Evolutionary conservation across 306 rosid species (phyloP).

Genomic region (Carpinus viminea): DNA sequence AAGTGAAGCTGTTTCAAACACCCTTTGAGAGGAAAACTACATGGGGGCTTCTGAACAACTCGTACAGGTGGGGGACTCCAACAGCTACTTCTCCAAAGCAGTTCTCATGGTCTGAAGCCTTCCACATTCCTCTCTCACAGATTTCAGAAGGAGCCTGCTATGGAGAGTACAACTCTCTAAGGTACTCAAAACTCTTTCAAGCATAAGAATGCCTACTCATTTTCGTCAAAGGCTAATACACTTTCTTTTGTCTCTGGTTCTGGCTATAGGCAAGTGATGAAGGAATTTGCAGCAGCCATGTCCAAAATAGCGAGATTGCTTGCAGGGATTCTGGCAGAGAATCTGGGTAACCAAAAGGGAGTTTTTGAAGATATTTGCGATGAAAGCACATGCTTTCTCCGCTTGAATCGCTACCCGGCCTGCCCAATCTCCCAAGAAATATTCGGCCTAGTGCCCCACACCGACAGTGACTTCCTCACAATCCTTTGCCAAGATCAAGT

Average conservation of each 20-base stretch:
- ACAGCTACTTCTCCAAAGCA: constrained; percentile 67
- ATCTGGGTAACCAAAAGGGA: constrained; percentile 52
- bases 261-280: constrained; percentile 63
- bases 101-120: constrained; percentile 95
- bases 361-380: constrained; percentile 61
- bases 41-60: constrained; percentile 60
- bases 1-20: constrained; percentile 57
- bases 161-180: constrained; percentile 64
- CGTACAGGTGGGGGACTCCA: constrained; percentile 85
- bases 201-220: background rate
- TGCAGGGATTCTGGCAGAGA: constrained; percentile 67
- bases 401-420: constrained; percentile 78
- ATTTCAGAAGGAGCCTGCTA: constrained; percentile 64
- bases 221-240: constrained; percentile 13
- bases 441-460: constrained; percentile 82
- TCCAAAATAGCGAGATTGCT: constrained; percentile 59
- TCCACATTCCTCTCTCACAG: constrained; percentile 85
- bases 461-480: constrained; percentile 92
- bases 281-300: constrained; percentile 77
- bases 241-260: constrained; percentile 18
- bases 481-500: constrained; percentile 81
- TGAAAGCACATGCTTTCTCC: constrained; percentile 77
- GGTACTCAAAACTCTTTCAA: constrained; percentile 36
- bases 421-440: constrained; percentile 59
- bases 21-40: constrained; percentile 66